Conservation (phyloP, 225 moss, liverwort and hornwort genomes). For the Climacium dendroides region DNA sequence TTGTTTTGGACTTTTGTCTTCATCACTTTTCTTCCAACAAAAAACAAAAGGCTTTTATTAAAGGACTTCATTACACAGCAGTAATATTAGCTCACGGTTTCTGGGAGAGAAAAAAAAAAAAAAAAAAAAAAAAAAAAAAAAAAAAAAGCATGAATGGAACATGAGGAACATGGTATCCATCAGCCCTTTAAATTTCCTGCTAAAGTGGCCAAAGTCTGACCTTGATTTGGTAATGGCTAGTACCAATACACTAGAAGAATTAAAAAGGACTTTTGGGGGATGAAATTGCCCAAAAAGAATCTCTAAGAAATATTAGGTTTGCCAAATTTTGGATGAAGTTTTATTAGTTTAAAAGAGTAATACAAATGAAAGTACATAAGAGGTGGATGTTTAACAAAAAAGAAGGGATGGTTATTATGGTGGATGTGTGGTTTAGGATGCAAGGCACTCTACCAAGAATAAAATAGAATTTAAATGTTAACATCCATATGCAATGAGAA, state of each 20-base stretch:
- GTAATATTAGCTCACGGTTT: neutral
- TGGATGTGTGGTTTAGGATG: rapidly evolving
- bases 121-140: too few relatives aligned
- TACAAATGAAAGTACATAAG: neutral
- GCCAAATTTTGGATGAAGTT: too few relatives aligned
- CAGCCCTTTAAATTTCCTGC: neutral
- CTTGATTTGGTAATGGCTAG: rapidly evolving
- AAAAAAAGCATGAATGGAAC: neutral
- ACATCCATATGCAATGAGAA: neutral
- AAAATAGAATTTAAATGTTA: neutral
- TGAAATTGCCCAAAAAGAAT: too few relatives aligned
- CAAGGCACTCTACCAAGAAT: rapidly evolving
- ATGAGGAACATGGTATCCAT: neutral
- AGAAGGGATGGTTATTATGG: rapidly evolving
- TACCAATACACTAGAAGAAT: neutral
- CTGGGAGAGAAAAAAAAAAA: too few relatives aligned
- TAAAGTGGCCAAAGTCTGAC: neutral
- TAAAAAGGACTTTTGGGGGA: neutral
- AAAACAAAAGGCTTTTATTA: neutral
- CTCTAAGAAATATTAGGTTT: too few relatives aligned
- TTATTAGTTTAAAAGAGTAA: too few relatives aligned
- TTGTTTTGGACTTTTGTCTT: too few relatives aligned
- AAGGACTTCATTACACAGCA: too few relatives aligned
- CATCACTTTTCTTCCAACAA: neutral
- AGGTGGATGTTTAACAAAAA: neutral